Base-by-base conservation (phyloP, 2,329 filamentous ascomycete species). In the Aureobasidium sp. region DNA sequence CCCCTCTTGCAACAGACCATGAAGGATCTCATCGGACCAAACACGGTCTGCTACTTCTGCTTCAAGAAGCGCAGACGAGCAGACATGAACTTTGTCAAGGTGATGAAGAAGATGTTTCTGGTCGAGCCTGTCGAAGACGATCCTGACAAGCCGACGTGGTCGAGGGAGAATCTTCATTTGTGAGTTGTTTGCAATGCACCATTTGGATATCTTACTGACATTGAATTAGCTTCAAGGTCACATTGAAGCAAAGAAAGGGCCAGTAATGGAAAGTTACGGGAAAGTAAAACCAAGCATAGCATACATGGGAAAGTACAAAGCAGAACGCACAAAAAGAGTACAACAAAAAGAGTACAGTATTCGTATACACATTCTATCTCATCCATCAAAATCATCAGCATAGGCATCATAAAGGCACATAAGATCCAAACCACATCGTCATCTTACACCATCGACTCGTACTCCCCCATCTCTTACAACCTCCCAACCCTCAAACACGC, bases 41-140 rank as follows among this genome's bases (percentile, higher is more conserved):
- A 80, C 11, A 84, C 84, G 0, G 74, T 91, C 47, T 91, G 87
- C 73, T 87, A 88, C 25, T 97, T 99, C 76, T 96, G 93, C 78
- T 97, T 95, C 81, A 97, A 96, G 81, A 93, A 91, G 77, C 82
- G 94, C 67, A 85, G 94, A 71, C 83, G 90, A 64, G 94, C 81
- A 6, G 81, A 83, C 67, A 68, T 82, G 70, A 75, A 77, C 31
- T 83, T 82, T 63, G 76, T 83, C 69, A 82, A 81, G 70, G 72
- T 73, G 8, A 74, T 76, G 17, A 77, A 72, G 67, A 82, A 81
- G 69, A 71, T 74, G 67, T 80, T 83, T 63, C 65, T 74, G 53
- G 78, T 83, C 17, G 68, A 73, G 62, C 75, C 77, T 58, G 74
- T 82, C 8, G 68, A 72, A 25, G 79, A 82, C 66, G 80, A 82